Base-by-base conservation (phyloP, 1,284 basidiomycete species). In the Mycena citricolor region DNA sequence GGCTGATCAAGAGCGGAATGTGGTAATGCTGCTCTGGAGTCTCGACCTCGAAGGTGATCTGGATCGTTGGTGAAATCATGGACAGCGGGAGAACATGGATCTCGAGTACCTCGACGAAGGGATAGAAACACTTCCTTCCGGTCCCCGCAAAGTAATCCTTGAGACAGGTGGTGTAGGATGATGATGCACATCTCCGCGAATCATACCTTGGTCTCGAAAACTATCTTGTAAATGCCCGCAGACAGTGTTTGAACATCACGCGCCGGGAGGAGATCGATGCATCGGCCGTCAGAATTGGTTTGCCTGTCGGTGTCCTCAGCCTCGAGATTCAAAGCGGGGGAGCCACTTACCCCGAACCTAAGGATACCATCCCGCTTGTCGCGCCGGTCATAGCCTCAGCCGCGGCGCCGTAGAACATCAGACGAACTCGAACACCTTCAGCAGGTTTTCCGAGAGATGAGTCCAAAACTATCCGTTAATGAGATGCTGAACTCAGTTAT, bases 1-100 rank as follows among this genome's bases (percentile, higher is more conserved):
- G 93, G 61, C 89, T 94, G 57, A 97, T 83, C 21, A 97, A 67
- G 12, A 97, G 73, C 0, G 94, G 94, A 50, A 97, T 87, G 57
- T 97, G 93, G 61, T 94, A 88, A 59, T 95, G 92, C 57, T 92
- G 85, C 30, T 73, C 62, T 5, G 86, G 79, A 51, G 83, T 76
- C 40, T 73, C 68, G 41, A 91, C 75, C 32, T 74, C 70, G 63
- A 94, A 94, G 1, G 78, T 76, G 52, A 94, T 86, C 90, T 94
- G 54, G 4, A n/a, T 11, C 4, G 26, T 13, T 19, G 11, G 36
- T 44, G 14, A 22, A 5, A 17, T 12, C 24, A 7, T 29, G 24
- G 7, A 19, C 22, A 7, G 7, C 17, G 12, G 20, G 34, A 48
- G 17, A 37, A 13, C 12, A 3, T 24, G 14, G 8, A 20, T 13